Evolutionary conservation across 2,329 filamentous ascomycete species (phyloP), one percentile per base, ranked within the genome.

Genomic region (Aspergillus intermedius): DNA sequence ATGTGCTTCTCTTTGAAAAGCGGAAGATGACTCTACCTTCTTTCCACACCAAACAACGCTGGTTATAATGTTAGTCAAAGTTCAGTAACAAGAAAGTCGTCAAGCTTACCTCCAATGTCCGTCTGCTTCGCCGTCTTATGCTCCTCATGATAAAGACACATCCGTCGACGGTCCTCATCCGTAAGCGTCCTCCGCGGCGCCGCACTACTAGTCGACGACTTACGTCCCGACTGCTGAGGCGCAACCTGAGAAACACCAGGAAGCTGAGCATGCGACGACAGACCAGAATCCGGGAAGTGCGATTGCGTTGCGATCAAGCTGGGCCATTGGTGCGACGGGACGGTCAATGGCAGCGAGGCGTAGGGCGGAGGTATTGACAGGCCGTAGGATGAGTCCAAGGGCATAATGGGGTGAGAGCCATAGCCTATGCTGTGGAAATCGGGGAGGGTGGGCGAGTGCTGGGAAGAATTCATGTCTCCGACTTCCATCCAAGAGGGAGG

Each of bases 71-170:
- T 40, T 21, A 19, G 47, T 64, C 47, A 68, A 57, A 46, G 30
- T 12, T 30, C 19, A 42, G 13, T 23, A 44, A 46, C 25, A 35
- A n/a, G 34, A 25, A 30, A 45, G 41, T 43, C 41, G 10, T 22
- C 37, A 40, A 43, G 66, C 80, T 68, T 75, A 87, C 84, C 80
- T 71, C 93, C 93, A 71, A 98, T 98, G 64, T 97, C 91, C 15
- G 90, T 93, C 73, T 98, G 93, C 72, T 95, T 95, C 42, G 89
- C 84, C 44, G 82, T 85, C 19, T 91, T 93, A 64, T 97, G 85
- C 54, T 95, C 86, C 65, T 93, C 87, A 60, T 91, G 87, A 68
- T 91, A 96, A 63, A 89, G 81, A 69, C 93, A 98, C 91, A 98
- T 98, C 41, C 83, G 81, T 56, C 90, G 81, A 55, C 93, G 86